Evolutionary conservation across 768 basidiomycete genomes (phyloP).

Genomic region (Auriscalpium vulgare): DNA sequence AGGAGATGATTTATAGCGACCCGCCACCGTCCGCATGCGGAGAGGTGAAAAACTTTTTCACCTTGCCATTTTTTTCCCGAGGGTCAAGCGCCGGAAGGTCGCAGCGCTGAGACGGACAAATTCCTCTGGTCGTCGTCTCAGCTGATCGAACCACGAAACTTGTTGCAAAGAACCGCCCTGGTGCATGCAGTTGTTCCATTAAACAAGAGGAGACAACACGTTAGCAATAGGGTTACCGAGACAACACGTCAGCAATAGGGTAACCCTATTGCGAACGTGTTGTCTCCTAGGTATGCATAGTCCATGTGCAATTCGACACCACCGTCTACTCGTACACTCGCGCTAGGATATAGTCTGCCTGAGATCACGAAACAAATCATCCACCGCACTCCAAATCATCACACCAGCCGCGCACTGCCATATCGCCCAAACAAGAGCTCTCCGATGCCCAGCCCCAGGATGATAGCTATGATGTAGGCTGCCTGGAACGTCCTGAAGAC

Average conservation of each 20-base stretch:
- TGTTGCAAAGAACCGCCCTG: too few species aligned
- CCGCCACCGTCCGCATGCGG: background rate
- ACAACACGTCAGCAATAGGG: too few species aligned
- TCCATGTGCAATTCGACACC: too few species aligned
- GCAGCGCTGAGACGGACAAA: background rate
- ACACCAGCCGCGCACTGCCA: slow-evolving; percentile 11
- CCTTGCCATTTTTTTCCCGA: background rate
- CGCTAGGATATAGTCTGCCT: background rate
- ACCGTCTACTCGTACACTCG: background rate
- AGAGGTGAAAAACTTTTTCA: slow-evolving; percentile 13
- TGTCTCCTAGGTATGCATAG: too few species aligned
- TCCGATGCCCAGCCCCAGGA: slow-evolving; percentile 65
- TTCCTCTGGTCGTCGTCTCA: too few species aligned
- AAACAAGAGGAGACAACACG: too few species aligned
- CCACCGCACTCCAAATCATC: too few species aligned
- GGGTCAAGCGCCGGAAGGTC: background rate
- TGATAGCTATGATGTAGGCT: slow-evolving; percentile 65
- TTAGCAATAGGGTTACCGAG: too few species aligned
- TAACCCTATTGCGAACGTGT: too few species aligned
- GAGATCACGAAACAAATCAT: too few species aligned
- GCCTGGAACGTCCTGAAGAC: slow-evolving; percentile 72
- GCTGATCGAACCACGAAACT: too few species aligned
- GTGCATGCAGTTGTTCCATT: too few species aligned
- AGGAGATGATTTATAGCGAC: background rate
- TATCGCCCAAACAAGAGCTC: slow-evolving; percentile 66